These are phyloP conservation scores for Rhodotorula sp. DNA, from an alignment of 1,284 basidiomycete genomes.

Conservation along the genomic window DNA sequence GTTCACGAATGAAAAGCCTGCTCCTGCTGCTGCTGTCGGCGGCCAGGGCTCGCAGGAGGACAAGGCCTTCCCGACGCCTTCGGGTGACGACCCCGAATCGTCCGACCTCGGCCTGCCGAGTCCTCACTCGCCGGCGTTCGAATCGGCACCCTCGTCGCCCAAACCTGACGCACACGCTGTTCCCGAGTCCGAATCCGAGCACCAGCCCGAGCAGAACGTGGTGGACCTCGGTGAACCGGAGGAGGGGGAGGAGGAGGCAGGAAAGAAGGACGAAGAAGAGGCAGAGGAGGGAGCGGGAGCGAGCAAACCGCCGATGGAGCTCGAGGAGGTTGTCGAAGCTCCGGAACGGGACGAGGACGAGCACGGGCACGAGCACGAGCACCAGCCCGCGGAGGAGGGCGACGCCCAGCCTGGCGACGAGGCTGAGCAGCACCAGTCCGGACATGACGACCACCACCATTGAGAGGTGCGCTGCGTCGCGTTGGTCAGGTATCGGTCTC, in stretches of 20 bases:
- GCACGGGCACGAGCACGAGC: background rate
- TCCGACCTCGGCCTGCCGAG: constrained; percentile 12
- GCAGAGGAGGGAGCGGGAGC: background rate
- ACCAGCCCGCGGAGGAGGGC: background rate
- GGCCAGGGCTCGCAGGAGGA: background rate
- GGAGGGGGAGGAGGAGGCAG: background rate
- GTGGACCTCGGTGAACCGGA: background rate
- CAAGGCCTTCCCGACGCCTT: constrained; percentile 12
- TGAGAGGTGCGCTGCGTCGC: background rate
- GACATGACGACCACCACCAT: background rate
- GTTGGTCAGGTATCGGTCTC: background rate
- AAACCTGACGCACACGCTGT: background rate
- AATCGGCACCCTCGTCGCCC: background rate
- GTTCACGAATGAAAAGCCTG: no score
- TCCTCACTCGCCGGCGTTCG: constrained; percentile 14
- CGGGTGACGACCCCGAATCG: constrained; percentile 15
- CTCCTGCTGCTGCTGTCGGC: no score
- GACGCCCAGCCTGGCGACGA: no score
- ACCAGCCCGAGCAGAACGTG: background rate
- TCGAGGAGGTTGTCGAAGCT: constrained; percentile 23
- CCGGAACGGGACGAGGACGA: background rate
- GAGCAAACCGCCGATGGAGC: constrained; percentile 23
- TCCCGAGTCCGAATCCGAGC: background rate
- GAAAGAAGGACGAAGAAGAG: background rate
- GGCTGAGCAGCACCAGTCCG: background rate